Base-by-base conservation (phyloP, 805 yeast genomes). In the Saccharomycopsis sp. region DNA sequence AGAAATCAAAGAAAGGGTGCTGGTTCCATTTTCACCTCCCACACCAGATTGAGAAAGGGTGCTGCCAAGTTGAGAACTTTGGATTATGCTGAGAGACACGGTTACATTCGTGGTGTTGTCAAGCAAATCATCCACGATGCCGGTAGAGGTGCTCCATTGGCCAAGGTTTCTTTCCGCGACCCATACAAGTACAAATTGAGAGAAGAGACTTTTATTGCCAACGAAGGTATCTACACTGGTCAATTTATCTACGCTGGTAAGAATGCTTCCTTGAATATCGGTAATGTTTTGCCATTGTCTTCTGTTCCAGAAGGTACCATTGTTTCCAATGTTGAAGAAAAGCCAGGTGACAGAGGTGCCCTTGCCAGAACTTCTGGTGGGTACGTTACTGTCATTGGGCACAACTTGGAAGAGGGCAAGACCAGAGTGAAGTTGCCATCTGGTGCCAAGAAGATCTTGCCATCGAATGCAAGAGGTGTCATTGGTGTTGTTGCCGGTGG, bases 1-100 rank as follows among this genome's bases (percentile, higher is more conserved):
- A 94, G 98, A 78, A 92, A 92, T 82, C 99, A 92, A 82, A 88
- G 99, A 87, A 92, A 92, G 79, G 97, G 97, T 83, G 95, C 96
- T 73, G 97, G 98, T 69, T 89, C 97, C 65, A 87, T 92, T 80
- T 92, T 92, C 87, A 82, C 94, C 69, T 80, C 98, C 65, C 95
- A 89, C 92, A 89, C 97, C 80, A 89, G 97, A 76, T 85, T 92
- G 73, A 87, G 98, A 84, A 85, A 92, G 77, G 98, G 98, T 71
- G 97, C 98, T 69, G 98, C 98, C 68, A 89, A 89, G 85, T 81
- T 89, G 71, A 86, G 98, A 82, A 83, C 95, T 68, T 81, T 89
- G 69, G 97, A 92, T 74, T 89, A 78, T 64, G 94, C 97, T 71
- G 98, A 92, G 78, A 89, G 95, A 70, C 96, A 89, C 71, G 98